Evolutionary conservation across 805 yeast genomes (phyloP).

Genomic region (Schizosaccharomyces lindneri): DNA sequence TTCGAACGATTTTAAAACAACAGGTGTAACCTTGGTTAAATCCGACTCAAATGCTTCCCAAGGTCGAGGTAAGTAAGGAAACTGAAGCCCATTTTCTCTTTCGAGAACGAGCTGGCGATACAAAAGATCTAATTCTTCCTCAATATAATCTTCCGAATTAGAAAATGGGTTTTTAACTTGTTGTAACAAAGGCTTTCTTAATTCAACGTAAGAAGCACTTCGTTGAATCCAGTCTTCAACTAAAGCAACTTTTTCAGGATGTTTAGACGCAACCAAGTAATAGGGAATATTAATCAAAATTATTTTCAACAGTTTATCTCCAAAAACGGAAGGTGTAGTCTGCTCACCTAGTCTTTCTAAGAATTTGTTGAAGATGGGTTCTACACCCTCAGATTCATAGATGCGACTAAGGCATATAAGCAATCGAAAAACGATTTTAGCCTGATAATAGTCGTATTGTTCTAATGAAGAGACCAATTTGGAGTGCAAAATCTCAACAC

Average conservation of each 20-base stretch:
- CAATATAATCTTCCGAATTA: slow-evolving; percentile 28
- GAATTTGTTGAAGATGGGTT: slow-evolving; percentile 7
- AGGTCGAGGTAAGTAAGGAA: background rate
- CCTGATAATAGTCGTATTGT: slow-evolving; percentile 39
- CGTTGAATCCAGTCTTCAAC: background rate
- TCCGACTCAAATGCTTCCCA: slow-evolving; percentile 7
- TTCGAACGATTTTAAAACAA: slow-evolving; percentile 12
- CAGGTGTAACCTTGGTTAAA: slow-evolving; percentile 14
- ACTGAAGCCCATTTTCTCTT: background rate
- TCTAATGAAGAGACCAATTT: slow-evolving; percentile 29
- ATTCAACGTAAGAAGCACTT: background rate
- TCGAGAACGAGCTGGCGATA: background rate
- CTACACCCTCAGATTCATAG: background rate
- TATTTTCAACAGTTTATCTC: background rate
- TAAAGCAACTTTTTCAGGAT: background rate
- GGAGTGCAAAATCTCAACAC: slow-evolving; percentile 7
- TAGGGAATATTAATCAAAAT: background rate
- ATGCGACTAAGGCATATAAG: slow-evolving; percentile 10
- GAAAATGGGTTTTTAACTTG: slow-evolving; percentile 19
- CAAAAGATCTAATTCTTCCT: slow-evolving; percentile 23
- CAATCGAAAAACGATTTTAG: slow-evolving; percentile 27
- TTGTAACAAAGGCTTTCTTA: background rate
- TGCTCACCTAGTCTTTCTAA: background rate
- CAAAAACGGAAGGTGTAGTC: background rate
- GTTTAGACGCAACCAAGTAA: background rate